phyloP scores from a whole-genome alignment of 2,329 filamentous ascomycete genomes.

The Cordyceps javanica region DNA sequence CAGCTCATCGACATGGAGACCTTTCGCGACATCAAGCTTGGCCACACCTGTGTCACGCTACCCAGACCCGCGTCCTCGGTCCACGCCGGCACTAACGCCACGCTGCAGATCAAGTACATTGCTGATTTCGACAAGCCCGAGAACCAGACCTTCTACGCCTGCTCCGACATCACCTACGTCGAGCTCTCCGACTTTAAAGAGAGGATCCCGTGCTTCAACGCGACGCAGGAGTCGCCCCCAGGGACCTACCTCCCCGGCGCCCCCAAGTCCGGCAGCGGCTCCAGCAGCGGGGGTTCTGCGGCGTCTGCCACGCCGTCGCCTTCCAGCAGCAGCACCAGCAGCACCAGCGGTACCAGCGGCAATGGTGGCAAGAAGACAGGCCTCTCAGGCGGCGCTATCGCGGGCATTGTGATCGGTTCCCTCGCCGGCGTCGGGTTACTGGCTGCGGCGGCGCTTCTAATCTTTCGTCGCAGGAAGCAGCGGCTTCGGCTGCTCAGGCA shows the following conservation, averaged over 20 bases:
- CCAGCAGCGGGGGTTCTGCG: too few relatives aligned
- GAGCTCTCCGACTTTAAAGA: constrained; percentile 27
- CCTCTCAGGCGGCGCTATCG: constrained; percentile 64
- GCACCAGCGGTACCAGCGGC: too few relatives aligned
- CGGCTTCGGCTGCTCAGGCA: constrained; percentile 18
- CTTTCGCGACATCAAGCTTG: constrained; percentile 34
- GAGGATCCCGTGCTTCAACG: constrained; percentile 38
- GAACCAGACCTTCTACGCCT: constrained; percentile 43
- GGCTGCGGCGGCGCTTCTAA: constrained; percentile 52
- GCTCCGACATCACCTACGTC: constrained; percentile 42
- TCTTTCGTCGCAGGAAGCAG: constrained; percentile 33
- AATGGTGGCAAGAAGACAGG: constrained; percentile 22
- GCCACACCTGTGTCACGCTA: constrained; percentile 40
- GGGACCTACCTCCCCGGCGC: constrained; percentile 15
- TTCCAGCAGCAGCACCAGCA: constrained; percentile 11
- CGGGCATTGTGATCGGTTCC: constrained; percentile 67
- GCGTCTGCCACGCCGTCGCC: constrained; percentile 7
- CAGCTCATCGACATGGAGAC: constrained; percentile 30
- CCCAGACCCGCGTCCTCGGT: constrained; percentile 28
- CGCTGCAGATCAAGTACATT: constrained; percentile 42
- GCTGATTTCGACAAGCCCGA: constrained; percentile 36
- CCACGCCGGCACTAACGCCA: constrained; percentile 37
- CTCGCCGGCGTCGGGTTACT: constrained; percentile 57
- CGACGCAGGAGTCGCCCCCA: constrained; percentile 26
- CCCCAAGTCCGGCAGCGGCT: constrained; percentile 15